These are phyloP conservation scores for Xylariaceae sp. DNA, from an alignment of 2,329 filamentous ascomycete species.

Conservation along the genomic window DNA sequence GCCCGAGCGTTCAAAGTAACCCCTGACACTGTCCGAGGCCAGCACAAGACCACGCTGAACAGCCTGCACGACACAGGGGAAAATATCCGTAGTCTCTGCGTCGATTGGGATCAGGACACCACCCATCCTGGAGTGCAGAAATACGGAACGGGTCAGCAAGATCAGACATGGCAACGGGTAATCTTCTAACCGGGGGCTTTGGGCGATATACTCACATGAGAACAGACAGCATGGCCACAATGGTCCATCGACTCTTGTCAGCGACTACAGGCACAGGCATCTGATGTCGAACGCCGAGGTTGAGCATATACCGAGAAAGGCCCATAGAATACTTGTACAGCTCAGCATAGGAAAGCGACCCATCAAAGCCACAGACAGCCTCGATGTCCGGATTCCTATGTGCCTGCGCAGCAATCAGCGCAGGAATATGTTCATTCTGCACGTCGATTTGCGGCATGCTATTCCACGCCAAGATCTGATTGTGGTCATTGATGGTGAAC, in stretches of 20 bases:
- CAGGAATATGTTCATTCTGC: constrained; percentile 40
- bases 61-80: constrained; percentile 39
- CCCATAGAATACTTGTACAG: constrained; percentile 28
- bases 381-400: constrained; percentile 35
- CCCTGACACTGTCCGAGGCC: constrained; percentile 39
- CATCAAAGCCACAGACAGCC: constrained; percentile 32
- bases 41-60: constrained; percentile 42
- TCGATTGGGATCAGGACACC: constrained; percentile 49
- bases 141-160: constrained; percentile 4
- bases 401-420: constrained; percentile 40
- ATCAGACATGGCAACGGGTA: background rate
- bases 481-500: constrained; percentile 51
- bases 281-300: constrained; percentile 27
- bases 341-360: constrained; percentile 30
- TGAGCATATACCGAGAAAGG: constrained; percentile 29
- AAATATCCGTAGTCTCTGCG: constrained; percentile 38
- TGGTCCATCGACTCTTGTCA: constrained; percentile 64
- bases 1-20: constrained; percentile 37
- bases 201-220: constrained; percentile 56
- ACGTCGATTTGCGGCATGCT: constrained; percentile 39
- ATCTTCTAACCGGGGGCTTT: background rate
- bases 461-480: constrained; percentile 50
- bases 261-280: constrained; percentile 59
- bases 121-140: constrained; percentile 35
- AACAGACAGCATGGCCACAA: constrained; percentile 64